Evolutionary conservation across 495 filamentous ascomycete species (phyloP).

Genomic region (Hypoxylon fuscum): DNA sequence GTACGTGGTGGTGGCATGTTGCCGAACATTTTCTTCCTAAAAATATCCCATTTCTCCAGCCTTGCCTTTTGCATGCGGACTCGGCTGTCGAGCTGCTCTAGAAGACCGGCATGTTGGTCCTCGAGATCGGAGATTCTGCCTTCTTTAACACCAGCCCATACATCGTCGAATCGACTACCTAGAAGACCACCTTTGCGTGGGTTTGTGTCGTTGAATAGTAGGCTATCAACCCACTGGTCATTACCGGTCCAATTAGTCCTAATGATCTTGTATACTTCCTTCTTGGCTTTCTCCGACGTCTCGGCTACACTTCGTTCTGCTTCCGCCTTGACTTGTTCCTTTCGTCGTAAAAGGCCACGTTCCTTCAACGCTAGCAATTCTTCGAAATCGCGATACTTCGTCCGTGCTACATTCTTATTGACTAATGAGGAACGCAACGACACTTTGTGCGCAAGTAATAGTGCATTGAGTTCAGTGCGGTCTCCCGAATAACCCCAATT

Average conservation of each 20-base stretch:
- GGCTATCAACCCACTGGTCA: conserved; percentile 70
- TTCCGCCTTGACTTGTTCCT: conserved; percentile 49
- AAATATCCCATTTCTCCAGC: conserved; percentile 76
- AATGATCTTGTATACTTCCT: conserved; percentile 60
- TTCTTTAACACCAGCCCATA: conserved; percentile 69
- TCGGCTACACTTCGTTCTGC: conserved; percentile 22
- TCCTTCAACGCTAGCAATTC: conserved; percentile 63
- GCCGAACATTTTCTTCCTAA: conserved; percentile 61
- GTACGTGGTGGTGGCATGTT: conserved; percentile 37
- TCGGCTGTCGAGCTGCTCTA: conserved; percentile 70
- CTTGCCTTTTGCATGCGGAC: conserved; percentile 69
- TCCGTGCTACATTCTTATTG: conserved; percentile 64
- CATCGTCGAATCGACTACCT: conserved; percentile 67
- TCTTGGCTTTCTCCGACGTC: conserved; percentile 51
- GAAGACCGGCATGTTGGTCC: conserved; percentile 53
- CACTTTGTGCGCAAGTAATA: conserved; percentile 76
- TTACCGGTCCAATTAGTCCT: conserved; percentile 79
- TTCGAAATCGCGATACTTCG: conserved; percentile 64
- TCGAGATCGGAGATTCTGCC: conserved; percentile 63
- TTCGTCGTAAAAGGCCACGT: conserved; percentile 50
- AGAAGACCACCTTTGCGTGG: conserved; percentile 69
- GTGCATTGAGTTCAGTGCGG: conserved; percentile 66
- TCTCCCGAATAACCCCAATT: conserved; percentile 66
- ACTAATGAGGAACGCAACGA: conserved; percentile 63
- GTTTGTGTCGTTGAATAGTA: conserved; percentile 72